Conservation (phyloP, 2,329 filamentous ascomycete species). For the Anthostomella pinea region DNA sequence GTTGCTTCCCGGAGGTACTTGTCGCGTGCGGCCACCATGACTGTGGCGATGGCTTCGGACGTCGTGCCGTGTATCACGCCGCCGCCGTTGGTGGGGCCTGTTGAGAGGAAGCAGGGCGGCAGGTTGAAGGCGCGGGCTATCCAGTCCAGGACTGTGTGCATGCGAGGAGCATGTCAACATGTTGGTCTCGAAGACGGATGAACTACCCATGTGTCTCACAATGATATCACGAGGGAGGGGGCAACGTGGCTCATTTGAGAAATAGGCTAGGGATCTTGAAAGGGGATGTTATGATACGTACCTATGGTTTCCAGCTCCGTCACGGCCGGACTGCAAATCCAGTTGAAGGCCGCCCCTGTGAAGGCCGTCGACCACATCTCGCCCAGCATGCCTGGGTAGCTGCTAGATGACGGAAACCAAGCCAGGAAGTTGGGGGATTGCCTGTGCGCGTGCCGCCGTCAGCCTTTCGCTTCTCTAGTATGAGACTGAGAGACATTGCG, state of each 20-base stretch:
- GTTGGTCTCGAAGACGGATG: too few relatives aligned
- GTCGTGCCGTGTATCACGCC: constrained; percentile 95
- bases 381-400: constrained; percentile 81
- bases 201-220: too few relatives aligned
- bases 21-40: constrained; percentile 84
- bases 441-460: too few relatives aligned
- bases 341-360: constrained; percentile 91
- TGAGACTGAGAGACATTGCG: background rate
- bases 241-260: too few relatives aligned
- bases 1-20: constrained; percentile 65
- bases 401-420: constrained; percentile 82
- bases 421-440: constrained; percentile 93
- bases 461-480: too few relatives aligned
- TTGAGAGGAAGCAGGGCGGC: constrained; percentile 70
- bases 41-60: constrained; percentile 81
- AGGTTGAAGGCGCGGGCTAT: constrained; percentile 72
- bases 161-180: too few relatives aligned
- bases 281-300: too few relatives aligned
- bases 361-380: constrained; percentile 91
- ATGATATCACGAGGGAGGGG: too few relatives aligned
- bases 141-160: constrained; percentile 96
- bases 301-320: constrained; percentile 92
- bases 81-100: constrained; percentile 68
- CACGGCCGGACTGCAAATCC: constrained; percentile 88
- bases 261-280: too few relatives aligned